Percentiles rank a stretch among this genome's conserved stretches.
Conservation (phyloP, 2,329 filamentous ascomycete genomes). For the Didymella pomorum region DNA sequence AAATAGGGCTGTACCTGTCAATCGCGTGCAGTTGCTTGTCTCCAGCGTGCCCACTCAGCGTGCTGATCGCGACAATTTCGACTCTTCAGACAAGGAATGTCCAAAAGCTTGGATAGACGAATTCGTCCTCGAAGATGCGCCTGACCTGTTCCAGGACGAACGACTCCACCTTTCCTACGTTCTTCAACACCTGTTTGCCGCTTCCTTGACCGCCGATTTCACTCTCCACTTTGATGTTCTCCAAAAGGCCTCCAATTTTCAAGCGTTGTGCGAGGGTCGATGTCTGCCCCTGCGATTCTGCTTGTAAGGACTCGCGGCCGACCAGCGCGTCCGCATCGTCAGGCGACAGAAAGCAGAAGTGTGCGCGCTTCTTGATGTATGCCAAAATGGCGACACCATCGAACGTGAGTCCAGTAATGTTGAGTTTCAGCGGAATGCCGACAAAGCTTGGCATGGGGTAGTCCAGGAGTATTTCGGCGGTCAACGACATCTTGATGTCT, state of each 20-base stretch:
- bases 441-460: constrained; percentile 99
- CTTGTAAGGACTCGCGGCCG: constrained; percentile 52
- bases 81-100: constrained; percentile 81
- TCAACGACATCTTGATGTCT: constrained; percentile 85
- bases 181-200: constrained; percentile 94
- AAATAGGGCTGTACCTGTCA: constrained; percentile 21
- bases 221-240: constrained; percentile 95
- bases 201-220: constrained; percentile 94
- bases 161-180: constrained; percentile 97
- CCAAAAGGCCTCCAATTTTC: constrained; percentile 77
- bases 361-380: constrained; percentile 85
- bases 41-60: neutral
- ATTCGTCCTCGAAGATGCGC: constrained; percentile 97
- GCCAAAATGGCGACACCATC: constrained; percentile 93
- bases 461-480: constrained; percentile 93
- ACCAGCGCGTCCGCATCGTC: constrained; percentile 81
- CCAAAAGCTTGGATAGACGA: constrained; percentile 98
- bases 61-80: neutral
- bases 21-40: constrained; percentile 20
- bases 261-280: constrained; percentile 43
- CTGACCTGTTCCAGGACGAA: constrained; percentile 97
- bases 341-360: constrained; percentile 93
- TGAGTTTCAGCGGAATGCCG: constrained; percentile 90
- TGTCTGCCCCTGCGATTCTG: constrained; percentile 37
- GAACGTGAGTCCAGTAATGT: constrained; percentile 93